phyloP scores from a whole-genome alignment of 176 grass and related monocot genomes.

The Musa troglodytarum region DNA sequence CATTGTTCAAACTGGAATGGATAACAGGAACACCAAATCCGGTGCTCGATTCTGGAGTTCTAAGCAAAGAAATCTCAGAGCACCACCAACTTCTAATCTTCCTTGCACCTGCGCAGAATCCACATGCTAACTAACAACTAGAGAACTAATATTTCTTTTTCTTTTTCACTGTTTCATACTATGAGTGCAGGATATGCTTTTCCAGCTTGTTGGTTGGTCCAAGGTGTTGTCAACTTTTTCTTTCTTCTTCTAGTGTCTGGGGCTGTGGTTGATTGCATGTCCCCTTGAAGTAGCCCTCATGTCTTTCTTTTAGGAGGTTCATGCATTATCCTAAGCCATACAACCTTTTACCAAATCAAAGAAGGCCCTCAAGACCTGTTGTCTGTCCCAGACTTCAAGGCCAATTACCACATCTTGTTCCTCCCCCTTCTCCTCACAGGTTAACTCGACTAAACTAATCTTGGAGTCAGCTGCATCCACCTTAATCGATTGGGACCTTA shows the following conservation, averaged over 20 bases:
- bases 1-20: no score
- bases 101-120: no score
- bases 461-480: no score
- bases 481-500: no score
- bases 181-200: no score
- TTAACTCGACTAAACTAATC: background rate
- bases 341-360: background rate
- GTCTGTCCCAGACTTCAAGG: background rate
- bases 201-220: constrained; percentile 9
- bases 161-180: no score
- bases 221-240: background rate
- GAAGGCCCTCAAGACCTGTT: background rate
- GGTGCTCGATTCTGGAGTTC: no score
- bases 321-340: background rate
- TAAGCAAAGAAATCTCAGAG: no score
- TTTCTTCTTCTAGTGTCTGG: constrained; percentile 4
- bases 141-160: no score
- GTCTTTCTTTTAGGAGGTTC: constrained; percentile 1
- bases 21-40: no score
- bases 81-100: no score
- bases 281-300: constrained; percentile 9
- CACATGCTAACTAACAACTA: no score
- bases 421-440: background rate
- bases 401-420: background rate
- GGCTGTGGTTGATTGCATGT: constrained; percentile 13